Evolutionary conservation across 2,329 filamentous ascomycete genomes (phyloP).

Genomic region (Fusarium sp.): DNA sequence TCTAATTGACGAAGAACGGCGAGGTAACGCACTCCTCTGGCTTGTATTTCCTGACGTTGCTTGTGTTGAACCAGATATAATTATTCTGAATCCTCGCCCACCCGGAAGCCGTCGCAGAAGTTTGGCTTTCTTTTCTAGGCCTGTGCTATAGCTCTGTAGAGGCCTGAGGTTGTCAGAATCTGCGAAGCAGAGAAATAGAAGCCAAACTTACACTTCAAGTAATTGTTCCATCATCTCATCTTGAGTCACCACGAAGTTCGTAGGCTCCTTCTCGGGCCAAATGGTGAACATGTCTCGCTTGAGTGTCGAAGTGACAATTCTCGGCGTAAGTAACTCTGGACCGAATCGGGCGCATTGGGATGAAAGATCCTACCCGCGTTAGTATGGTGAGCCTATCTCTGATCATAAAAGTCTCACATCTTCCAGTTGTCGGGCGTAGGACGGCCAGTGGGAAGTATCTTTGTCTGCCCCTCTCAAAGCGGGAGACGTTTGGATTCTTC

Average conservation of each 20-base stretch:
- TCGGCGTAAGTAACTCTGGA: conserved; percentile 48
- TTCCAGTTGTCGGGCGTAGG: conserved; percentile 51
- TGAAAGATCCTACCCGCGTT: conserved; percentile 46
- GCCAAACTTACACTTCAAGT: conserved; percentile 44
- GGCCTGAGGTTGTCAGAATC: conserved; percentile 29
- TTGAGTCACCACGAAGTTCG: conserved; percentile 48
- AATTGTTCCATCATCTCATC: conserved; percentile 54
- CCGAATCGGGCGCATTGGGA: conserved; percentile 47
- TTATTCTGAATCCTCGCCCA: conserved; percentile 46
- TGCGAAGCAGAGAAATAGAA: accelerated
- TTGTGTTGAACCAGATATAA: conserved; percentile 46
- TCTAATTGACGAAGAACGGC: neutral
- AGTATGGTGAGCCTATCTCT: neutral
- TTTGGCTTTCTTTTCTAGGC: conserved; percentile 44
- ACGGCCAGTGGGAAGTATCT: conserved; percentile 54
- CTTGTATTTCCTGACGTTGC: conserved; percentile 37
- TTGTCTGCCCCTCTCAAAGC: conserved; percentile 19
- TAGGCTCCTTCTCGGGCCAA: conserved; percentile 50
- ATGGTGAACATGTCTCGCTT: conserved; percentile 48
- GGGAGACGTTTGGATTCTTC: conserved; percentile 36
- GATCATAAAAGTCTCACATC: conserved; percentile 41
- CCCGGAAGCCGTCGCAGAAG: conserved; percentile 48
- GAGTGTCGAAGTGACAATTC: conserved; percentile 28
- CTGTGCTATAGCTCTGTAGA: conserved; percentile 36
- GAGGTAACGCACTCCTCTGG: conserved; percentile 38